phyloP scores from a whole-genome alignment of 192 early-diverging fungal species.

The Haplosporangium gracile region DNA sequence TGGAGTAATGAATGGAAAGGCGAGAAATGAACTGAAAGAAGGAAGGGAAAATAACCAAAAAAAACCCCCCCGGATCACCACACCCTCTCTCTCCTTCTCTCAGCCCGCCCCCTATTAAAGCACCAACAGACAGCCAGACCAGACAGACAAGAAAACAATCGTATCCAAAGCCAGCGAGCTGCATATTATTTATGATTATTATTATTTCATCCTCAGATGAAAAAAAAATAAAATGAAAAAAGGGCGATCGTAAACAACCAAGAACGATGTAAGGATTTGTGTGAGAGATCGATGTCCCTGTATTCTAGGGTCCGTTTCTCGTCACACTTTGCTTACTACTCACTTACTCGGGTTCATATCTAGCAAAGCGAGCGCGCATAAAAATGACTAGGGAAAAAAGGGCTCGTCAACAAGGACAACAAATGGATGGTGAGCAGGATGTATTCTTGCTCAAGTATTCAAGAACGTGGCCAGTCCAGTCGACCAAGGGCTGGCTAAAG shows the following conservation, averaged over 20 bases:
- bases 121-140: too few species aligned
- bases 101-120: too few species aligned
- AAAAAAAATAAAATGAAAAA: neutral
- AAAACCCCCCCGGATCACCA: too few species aligned
- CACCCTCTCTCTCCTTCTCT: too few species aligned
- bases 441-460: neutral
- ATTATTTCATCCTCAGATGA: conserved; percentile 1
- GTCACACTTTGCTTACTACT: neutral
- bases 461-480: neutral
- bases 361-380: neutral
- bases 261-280: neutral
- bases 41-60: too few species aligned
- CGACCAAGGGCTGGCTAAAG: neutral
- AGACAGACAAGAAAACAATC: too few species aligned
- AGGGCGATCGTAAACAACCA: neutral
- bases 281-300: neutral
- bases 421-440: neutral
- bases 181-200: neutral
- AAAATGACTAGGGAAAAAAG: neutral
- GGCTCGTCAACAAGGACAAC: neutral
- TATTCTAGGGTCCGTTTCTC: neutral
- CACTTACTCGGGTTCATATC: neutral
- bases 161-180: too few species aligned
- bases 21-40: too few species aligned
- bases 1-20: too few species aligned